Conservation (phyloP, 75 land plant species). For the Sequoia sempervirens region DNA sequence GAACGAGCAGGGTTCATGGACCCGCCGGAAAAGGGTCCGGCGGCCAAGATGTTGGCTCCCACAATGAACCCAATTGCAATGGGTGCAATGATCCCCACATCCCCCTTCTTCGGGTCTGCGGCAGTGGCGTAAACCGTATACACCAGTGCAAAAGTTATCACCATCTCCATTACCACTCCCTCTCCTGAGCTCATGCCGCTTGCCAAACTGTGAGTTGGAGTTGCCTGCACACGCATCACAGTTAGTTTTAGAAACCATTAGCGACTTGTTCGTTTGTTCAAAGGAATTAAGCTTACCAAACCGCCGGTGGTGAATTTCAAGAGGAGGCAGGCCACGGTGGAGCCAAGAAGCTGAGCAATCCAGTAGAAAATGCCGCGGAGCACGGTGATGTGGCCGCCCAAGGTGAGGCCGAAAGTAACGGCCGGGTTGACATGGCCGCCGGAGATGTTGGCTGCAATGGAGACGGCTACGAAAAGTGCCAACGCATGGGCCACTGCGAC, state of each 20-base stretch:
- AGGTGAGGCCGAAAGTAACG: conserved; percentile 69
- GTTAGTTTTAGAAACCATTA: background rate
- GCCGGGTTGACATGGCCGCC: conserved; percentile 98
- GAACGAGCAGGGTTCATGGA: conserved; percentile 82
- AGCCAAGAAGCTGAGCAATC: conserved; percentile 76
- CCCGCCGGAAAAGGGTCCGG: conserved; percentile 72
- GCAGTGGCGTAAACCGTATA: conserved; percentile 58
- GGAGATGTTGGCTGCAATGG: conserved; percentile 49
- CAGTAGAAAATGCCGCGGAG: conserved; percentile 66
- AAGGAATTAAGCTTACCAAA: conserved; percentile 23
- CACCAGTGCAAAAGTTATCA: conserved; percentile 58
- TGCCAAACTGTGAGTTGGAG: conserved; percentile 21
- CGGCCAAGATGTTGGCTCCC: conserved; percentile 45
- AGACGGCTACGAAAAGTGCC: conserved; percentile 50
- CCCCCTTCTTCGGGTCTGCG: conserved; percentile 36
- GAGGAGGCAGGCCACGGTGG: conserved; percentile 57
- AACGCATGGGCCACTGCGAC: conserved; percentile 69
- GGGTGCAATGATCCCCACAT: conserved; percentile 28
- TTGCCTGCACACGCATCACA: conserved; percentile 11
- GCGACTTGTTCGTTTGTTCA: background rate
- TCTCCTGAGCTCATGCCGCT: conserved; percentile 55
- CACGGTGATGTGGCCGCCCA: conserved; percentile 70
- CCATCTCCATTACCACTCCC: conserved; percentile 51
- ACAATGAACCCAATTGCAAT: conserved; percentile 49
- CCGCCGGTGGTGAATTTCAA: conserved; percentile 43